Evolutionary conservation across 2,329 filamentous ascomycete genomes (phyloP), one percentile per base, ranked within the genome.

Genomic region (Exophiala bonariae): DNA sequence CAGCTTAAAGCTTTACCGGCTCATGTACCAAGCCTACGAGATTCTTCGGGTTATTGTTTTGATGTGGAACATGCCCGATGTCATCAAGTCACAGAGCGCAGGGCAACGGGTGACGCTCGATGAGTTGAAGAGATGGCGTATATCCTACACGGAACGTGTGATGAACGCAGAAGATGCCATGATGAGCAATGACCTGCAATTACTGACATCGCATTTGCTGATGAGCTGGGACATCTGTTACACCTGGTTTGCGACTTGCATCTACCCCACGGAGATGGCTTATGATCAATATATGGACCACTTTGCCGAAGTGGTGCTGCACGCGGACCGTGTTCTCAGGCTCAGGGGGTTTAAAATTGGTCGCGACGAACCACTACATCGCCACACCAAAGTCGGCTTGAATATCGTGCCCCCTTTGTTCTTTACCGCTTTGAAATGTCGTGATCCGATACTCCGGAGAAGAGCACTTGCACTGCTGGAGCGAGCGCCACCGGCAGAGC

Each of bases 351-450:
- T n/a, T 20, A 38, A 13, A 37, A 33, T 30, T 11, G 19, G 18
- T 2, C 32, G 23, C 9, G 20, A 22, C 18, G n/a, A 41, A 13
- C 39, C 31, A 13, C n/a, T n/a, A n/a, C n/a, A n/a, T n/a, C n/a
- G n/a, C n/a, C 30, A 34, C 5, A 43, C 54, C 36, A 61, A 55
- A 6, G 54, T 61, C 22, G 66, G 68, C 18, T 49, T 59, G 17
- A 65, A 64, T 11, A 59, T 57, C 6, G 47, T 63, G 43, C 60
- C 64, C 1, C 61, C 64, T 2, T 32, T 69, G 13, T 68, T 66
- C 35, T 66, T 66, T 38, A 59, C 59, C 0, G 60, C 62, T 2
- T 47, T 63, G 1, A 67, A 65, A 42, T 69, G 66, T 41, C 64
- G 66, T 2, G 50, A 63, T 35, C 61, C 59, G 9, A 46, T 52